Evolutionary conservation across 495 filamentous ascomycete species (phyloP), one percentile per base, ranked within the genome.

Genomic region (Hypoxylon lenormandii): DNA sequence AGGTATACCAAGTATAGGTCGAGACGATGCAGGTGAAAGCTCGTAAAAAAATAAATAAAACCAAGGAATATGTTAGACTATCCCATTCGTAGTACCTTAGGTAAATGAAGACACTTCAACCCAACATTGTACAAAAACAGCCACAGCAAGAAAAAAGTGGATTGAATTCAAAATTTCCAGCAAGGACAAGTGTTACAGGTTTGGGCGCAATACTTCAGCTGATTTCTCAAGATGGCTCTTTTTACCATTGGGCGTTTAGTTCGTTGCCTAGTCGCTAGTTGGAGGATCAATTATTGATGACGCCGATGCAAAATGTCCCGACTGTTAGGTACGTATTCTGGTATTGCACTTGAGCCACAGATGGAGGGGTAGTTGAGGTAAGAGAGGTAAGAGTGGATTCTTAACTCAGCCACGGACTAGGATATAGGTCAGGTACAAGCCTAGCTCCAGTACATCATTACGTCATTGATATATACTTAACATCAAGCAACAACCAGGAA

Each of bases 261-360:
- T 54, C 16, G 62, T 58, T 65, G 43, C 60, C 51, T 56, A 11
- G 28, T 42, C 16, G 7, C 42, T 18, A 19, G 16, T 46, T 47
- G 23, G 30, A 53, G 43, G 42, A 64, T 53, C 45, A 43, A 64
- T 64, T 50, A 56, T 37, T 53, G 53, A 65, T 58, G 61, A 65
- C 52, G 61, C 45, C 18, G 60, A 48, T 38, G 38, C 1, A 18
- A 3, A 42, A 42, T 15, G n/a, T n/a, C n/a, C n/a, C n/a, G n/a
- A n/a, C n/a, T n/a, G n/a, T 26, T 26, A 26, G 23, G 23, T n/a
- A 5, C 15, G n/a, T n/a, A n/a, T n/a, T n/a, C n/a, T n/a, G n/a
- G n/a, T n/a, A n/a, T n/a, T n/a, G n/a, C 13, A 47, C 8, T 33
- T 33, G 19, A 58, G 65, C 65, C 65, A 63, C 58, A 49, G 21